Evolutionary conservation across 768 basidiomycete species (phyloP).

Genomic region (Trametes villosa): DNA sequence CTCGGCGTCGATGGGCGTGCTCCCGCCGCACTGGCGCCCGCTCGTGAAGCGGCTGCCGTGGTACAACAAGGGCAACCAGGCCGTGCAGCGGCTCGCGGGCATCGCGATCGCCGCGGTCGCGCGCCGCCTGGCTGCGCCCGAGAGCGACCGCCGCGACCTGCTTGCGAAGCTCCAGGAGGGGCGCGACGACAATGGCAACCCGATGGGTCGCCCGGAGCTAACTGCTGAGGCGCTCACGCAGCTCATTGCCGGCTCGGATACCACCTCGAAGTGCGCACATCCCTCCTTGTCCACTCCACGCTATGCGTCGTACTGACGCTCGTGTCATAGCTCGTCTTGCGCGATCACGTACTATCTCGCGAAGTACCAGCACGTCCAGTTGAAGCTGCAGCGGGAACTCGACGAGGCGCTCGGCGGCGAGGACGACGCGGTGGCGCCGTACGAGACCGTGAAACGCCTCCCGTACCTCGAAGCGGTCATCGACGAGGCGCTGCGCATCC

Average conservation of each 20-base stretch:
- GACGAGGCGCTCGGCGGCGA: slow-evolving; percentile 60
- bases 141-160: slow-evolving; percentile 73
- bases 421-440: slow-evolving; percentile 65
- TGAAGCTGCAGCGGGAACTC: slow-evolving; percentile 77
- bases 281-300: background rate
- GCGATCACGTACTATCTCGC: slow-evolving; percentile 89
- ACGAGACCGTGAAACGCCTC: slow-evolving; percentile 71
- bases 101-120: slow-evolving; percentile 68
- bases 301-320: background rate
- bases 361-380: slow-evolving; percentile 62
- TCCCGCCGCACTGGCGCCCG: slow-evolving; percentile 75
- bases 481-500: slow-evolving; percentile 82
- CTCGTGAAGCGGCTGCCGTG: slow-evolving; percentile 69
- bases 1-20: slow-evolving; percentile 80
- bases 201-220: slow-evolving; percentile 79
- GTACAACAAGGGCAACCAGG: slow-evolving; percentile 68
- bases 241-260: slow-evolving; percentile 89
- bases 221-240: slow-evolving; percentile 89
- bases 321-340: slow-evolving; percentile 70
- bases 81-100: slow-evolving; percentile 76
- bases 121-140: slow-evolving; percentile 67
- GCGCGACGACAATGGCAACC: slow-evolving; percentile 79
- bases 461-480: slow-evolving; percentile 87
- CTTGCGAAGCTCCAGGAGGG: slow-evolving; percentile 80
- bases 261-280: slow-evolving; percentile 80